Evolutionary conservation across 2,329 filamentous ascomycete genomes (phyloP).

Genomic region (Diaporthe destruens): DNA sequence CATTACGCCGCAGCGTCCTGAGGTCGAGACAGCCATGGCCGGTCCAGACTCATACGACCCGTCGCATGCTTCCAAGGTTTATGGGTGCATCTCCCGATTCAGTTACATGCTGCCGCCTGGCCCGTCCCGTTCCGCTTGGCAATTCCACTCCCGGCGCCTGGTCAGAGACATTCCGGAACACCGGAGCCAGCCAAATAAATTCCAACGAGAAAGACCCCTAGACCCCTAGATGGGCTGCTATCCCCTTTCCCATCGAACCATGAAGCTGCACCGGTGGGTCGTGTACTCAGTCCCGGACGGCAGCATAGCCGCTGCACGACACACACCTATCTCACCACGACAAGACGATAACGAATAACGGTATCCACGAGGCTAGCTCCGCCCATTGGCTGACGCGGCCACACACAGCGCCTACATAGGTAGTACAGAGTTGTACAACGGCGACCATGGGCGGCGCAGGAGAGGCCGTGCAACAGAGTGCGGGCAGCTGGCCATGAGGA

Average conservation of each 20-base stretch:
- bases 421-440: slow-evolving; percentile 7
- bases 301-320: neutral
- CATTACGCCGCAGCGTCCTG: neutral
- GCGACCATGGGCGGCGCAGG: neutral
- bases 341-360: neutral
- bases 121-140: slow-evolving; percentile 21
- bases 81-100: slow-evolving; percentile 27
- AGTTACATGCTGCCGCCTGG: slow-evolving; percentile 34
- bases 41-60: slow-evolving; percentile 24
- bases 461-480: neutral
- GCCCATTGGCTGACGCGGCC: slow-evolving; percentile 6
- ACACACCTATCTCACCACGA: neutral
- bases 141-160: slow-evolving; percentile 11
- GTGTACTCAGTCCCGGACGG: slow-evolving; percentile 7
- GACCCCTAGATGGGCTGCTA: slow-evolving; percentile 20
- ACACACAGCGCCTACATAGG: neutral
- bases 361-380: slow-evolving; percentile 6
- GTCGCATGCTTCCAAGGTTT: slow-evolving; percentile 31
- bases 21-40: neutral
- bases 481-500: slow-evolving; percentile 7
- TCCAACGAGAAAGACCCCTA: neutral
- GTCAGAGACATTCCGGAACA: slow-evolving; percentile 25
- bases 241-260: slow-evolving; percentile 15
- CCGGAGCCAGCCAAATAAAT: neutral
- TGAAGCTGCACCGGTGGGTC: slow-evolving; percentile 16